phyloP scores from a whole-genome alignment of 192 early-diverging fungal genomes.

The Chytriomyces hyalinus region DNA sequence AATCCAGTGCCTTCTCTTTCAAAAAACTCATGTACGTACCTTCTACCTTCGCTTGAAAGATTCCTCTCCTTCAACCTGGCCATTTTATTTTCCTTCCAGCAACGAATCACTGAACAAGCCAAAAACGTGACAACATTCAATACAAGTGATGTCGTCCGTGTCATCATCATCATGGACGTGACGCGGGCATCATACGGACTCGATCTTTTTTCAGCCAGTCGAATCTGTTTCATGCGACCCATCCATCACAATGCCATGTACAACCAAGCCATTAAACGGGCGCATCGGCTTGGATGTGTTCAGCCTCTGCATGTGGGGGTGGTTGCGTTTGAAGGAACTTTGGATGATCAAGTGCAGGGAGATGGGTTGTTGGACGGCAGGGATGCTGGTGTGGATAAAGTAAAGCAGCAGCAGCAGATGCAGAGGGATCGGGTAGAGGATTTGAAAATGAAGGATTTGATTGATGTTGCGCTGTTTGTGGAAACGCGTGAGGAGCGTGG shows the following conservation, averaged over 20 bases:
- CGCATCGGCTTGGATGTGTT: constrained; percentile 78
- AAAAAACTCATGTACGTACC: constrained; percentile 16
- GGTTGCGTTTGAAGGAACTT: constrained; percentile 55
- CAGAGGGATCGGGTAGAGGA: constrained; percentile 6
- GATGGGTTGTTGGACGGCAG: not conserved
- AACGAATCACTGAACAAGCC: constrained; percentile 50
- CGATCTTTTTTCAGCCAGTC: constrained; percentile 74
- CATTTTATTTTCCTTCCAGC: constrained; percentile 13
- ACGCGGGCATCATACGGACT: constrained; percentile 74
- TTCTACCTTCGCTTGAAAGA: constrained; percentile 48
- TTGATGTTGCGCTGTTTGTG: constrained; percentile 28
- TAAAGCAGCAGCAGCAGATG: not conserved
- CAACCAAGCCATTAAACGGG: constrained; percentile 85
- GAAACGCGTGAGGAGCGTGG: not conserved
- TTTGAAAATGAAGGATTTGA: constrained; percentile 35
- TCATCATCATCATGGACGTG: constrained; percentile 66
- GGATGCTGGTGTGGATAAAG: not conserved
- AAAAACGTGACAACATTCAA: constrained; percentile 68
- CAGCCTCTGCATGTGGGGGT: constrained; percentile 66
- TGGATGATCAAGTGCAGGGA: constrained; percentile 51
- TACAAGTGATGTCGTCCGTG: constrained; percentile 46
- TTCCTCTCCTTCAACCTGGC: constrained; percentile 3
- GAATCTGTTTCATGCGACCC: constrained; percentile 50
- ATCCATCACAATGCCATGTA: constrained; percentile 76
- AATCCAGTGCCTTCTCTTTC: constrained; percentile 61